Evolutionary conservation across 2,329 filamentous ascomycete species (phyloP), one percentile per base, ranked within the genome.

Genomic region (Arthroderma sp.): DNA sequence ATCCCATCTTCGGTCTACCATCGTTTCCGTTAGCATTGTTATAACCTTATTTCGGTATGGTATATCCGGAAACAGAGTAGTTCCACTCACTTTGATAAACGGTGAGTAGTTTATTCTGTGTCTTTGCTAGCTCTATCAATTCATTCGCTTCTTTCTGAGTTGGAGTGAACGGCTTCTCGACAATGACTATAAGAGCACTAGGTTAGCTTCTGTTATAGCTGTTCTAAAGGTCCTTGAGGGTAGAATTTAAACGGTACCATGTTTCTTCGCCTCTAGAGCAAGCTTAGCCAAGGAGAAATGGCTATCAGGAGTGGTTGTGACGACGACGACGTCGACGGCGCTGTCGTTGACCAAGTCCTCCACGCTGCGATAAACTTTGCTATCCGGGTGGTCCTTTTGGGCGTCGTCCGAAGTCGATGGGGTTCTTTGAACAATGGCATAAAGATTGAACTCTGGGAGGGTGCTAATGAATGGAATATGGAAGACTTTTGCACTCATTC

Each of bases 161-260:
- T 19, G 87, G 84, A 11, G 88, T 86, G 68, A 91, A 91, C 1
- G 88, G 88, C 75, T 91, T 91, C 75, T 91, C 88, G 53, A 86
- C 85, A 55, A 91, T 76, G 25, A 91, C 85, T 76, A 56, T 17
- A 53, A 13, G n/a, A 35, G n/a, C 9, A 13, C 1, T 35, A 47
- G 37, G n/a, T 41, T 44, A 59, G 43, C n/a, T n/a, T 6, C 21
- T 4, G 2, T 1, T 1, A 21, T 17, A 31, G 7, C n/a, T 4
- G 5, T n/a, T 11, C 28, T 28, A 21, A 31, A 7, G 25, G 25
- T 19, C n/a, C 15, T 3, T 6, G 13, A n/a, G n/a, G n/a, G 25
- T 4, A 31, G 25, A 17, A 17, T 5, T 31, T 51, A 7, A 51
- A 33, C 47, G 64, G 21, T 64, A 75, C 74, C 73, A 69, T 91